Base-by-base conservation (phyloP, 2,329 filamentous ascomycete species). In the Fusarium dlaminii region DNA sequence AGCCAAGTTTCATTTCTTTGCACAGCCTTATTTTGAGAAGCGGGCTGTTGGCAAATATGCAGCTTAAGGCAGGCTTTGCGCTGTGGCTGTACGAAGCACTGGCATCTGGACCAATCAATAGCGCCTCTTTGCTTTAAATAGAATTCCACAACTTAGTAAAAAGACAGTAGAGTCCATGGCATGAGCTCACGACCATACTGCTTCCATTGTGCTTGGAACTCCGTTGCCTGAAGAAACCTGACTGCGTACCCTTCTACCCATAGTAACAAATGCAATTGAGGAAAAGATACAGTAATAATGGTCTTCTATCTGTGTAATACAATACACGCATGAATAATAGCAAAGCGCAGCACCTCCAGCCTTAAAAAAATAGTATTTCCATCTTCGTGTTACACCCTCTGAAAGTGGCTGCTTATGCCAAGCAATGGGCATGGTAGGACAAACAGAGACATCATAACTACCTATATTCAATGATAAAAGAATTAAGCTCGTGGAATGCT, bases 1-100 rank as follows among this genome's bases (percentile, higher is more conserved):
- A 32, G 3, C 2, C 4, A 18, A 17, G 15, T 18, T 18, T 18
- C 4, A 3, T 5, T n/a, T 30, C 10, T 12, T 0, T 32, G 4
- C 46, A 49, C 14, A 32, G 46, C 46, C 29, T n/a, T 4, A 3
- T n/a, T 30, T 29, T 13, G 46, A 49, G 20, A 49, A 49, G 29
- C 7, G 6, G 46, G 20, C 45, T 48, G 29, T 1, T 8, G 8
- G 29, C 5, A n/a, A 22, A 8, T 32, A n/a, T n/a, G 45, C 20
- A 30, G 45, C 45, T 48, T 32, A n/a, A 12, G 29, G 20, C 0
- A 32, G 29, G 14, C 46, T 49, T 32, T 29, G 29, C 20, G 22
- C 42, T 24, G n/a, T 43, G 42, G 29, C 29, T n/a, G 45, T 1
- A 20, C 12, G 0, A 6, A 30, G 20, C 45, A 30, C 18, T 12